phyloP scores from a whole-genome alignment of 108 stramenopile genomes.

The Epipyxis sp. region DNA sequence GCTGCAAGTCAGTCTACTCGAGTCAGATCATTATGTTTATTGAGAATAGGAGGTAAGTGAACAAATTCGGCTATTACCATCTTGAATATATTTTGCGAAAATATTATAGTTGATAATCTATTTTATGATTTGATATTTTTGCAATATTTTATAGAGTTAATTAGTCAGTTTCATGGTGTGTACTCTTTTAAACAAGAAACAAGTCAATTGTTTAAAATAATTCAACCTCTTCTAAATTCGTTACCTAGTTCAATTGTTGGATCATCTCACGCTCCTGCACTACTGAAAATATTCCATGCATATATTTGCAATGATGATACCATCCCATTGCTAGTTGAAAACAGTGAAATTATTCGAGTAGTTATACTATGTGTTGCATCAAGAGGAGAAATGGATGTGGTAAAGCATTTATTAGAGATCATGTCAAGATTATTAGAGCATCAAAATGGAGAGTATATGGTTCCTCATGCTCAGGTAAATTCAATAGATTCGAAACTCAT shows the following conservation, averaged over 20 bases:
- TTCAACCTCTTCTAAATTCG: not conserved
- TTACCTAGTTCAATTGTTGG: not conserved
- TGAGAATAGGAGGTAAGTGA: too few species aligned
- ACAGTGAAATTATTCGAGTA: not conserved
- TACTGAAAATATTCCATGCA: not conserved
- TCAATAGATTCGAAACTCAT: too few species aligned
- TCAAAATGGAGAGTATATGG: not conserved
- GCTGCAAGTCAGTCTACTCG: too few species aligned
- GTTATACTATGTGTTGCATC: not conserved
- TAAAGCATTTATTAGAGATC: not conserved
- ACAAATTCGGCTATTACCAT: too few species aligned
- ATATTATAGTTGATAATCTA: too few species aligned
- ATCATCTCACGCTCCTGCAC: not conserved
- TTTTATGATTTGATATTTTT: slow-evolving; percentile 19
- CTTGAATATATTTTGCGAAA: too few species aligned
- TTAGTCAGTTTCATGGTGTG: not conserved
- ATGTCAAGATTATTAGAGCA: not conserved
- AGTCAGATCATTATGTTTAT: too few species aligned
- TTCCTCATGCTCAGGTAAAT: not conserved
- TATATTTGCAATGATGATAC: not conserved
- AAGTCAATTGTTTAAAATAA: not conserved
- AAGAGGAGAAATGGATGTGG: not conserved
- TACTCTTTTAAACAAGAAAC: not conserved
- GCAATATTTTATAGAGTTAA: not conserved
- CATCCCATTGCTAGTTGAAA: not conserved